A percentile compares a stretch with the other conserved stretches of the same genome.
These are phyloP conservation scores for Neurospora sp. DNA, from an alignment of 495 filamentous ascomycete genomes.

Conservation along the genomic window DNA sequence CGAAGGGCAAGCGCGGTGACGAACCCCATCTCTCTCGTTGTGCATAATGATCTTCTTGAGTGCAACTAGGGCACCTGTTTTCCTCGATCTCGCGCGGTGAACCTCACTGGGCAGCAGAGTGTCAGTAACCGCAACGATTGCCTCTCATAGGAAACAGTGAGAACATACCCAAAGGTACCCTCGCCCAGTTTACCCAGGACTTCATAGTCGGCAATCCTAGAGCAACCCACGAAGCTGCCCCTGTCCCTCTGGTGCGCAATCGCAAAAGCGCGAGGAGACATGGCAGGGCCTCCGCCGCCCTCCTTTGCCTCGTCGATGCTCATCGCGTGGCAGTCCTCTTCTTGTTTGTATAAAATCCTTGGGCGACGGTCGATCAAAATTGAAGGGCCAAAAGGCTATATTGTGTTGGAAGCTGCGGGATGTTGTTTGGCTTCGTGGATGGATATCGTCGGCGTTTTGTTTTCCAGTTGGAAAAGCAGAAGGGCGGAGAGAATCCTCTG, in stretches of 20 bases:
- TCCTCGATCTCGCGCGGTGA: constrained; percentile 74
- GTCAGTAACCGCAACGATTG: not conserved
- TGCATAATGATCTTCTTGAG: constrained; percentile 94
- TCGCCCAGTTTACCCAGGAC: constrained; percentile 88
- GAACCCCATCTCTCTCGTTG: constrained; percentile 71
- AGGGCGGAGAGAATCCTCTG: not conserved
- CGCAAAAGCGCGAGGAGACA: constrained; percentile 35
- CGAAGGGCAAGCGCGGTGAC: constrained; percentile 14
- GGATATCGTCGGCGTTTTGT: not conserved
- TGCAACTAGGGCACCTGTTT: constrained; percentile 62
- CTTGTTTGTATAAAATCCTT: not conserved
- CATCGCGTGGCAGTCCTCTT: constrained; percentile 8
- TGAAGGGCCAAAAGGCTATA: not conserved
- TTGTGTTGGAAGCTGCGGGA: not conserved
- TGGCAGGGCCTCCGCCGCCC: constrained; percentile 4
- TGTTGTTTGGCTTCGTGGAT: not conserved
- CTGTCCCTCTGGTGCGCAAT: constrained; percentile 32
- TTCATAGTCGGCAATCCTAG: constrained; percentile 79
- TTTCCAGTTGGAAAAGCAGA: not conserved
- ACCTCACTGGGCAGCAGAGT: constrained; percentile 57
- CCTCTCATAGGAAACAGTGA: not conserved
- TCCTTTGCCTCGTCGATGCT: constrained; percentile 14
- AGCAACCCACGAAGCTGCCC: constrained; percentile 69
- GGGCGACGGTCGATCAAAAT: not conserved
- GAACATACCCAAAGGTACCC: constrained; percentile 81